Evolutionary conservation across 2,329 filamentous ascomycete genomes (phyloP).

Genomic region (Colletotrichum lupini): DNA sequence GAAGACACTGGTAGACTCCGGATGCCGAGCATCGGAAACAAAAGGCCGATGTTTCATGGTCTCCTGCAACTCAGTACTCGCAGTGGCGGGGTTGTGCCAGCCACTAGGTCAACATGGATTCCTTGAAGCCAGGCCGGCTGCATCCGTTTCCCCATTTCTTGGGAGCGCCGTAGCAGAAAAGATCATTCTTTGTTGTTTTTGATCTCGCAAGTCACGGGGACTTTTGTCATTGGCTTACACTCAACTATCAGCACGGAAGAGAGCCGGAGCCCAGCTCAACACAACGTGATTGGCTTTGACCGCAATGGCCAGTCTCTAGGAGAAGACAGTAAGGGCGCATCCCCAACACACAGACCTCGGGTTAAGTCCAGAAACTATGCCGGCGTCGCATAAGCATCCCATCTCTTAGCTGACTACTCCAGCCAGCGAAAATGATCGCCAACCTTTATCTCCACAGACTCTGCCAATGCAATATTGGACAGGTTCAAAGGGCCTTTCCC

Average conservation of each 20-base stretch:
- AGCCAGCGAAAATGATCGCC: background rate
- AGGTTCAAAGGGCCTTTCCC: background rate
- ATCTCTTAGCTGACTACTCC: background rate
- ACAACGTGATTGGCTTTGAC: background rate
- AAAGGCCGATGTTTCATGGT: constrained; percentile 28
- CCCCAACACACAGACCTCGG: constrained; percentile 30
- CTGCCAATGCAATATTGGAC: background rate
- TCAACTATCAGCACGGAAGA: background rate
- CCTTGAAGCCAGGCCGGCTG: background rate
- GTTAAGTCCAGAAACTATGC: constrained; percentile 26
- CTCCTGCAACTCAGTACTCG: background rate
- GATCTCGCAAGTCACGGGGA: background rate
- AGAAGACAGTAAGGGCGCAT: background rate
- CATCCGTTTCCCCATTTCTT: background rate
- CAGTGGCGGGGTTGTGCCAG: constrained; percentile 12
- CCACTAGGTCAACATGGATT: background rate
- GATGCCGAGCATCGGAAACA: constrained; percentile 33
- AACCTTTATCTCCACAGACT: constrained; percentile 9
- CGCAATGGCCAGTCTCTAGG: background rate
- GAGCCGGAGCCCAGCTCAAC: background rate
- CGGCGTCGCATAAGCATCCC: constrained; percentile 34
- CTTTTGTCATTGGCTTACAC: background rate
- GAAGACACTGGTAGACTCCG: constrained; percentile 5
- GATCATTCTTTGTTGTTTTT: background rate
- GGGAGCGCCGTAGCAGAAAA: background rate